Percentiles rank a stretch among this genome's conserved stretches.
Conservation (phyloP, 495 filamentous ascomycete genomes). For the Hypoxylon subgilvum region DNA sequence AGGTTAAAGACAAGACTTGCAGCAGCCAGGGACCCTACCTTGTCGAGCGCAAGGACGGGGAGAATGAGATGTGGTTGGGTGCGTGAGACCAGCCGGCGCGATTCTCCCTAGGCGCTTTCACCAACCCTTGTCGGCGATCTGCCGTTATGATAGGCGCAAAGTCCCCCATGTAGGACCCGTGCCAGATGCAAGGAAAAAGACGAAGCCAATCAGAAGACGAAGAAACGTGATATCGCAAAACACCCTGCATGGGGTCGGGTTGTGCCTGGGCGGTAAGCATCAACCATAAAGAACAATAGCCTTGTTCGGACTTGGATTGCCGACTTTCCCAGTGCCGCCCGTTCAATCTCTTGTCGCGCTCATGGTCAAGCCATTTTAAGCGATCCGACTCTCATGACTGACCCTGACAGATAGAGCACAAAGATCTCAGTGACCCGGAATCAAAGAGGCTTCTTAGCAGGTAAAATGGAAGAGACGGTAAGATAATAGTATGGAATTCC, state of each 20-base stretch:
- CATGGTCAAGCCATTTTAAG: conserved; percentile 3
- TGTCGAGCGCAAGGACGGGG: conserved; percentile 35
- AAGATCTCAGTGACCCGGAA: not conserved
- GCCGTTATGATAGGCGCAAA: conserved; percentile 38
- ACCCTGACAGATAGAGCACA: too few species aligned
- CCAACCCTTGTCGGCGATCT: conserved; percentile 38
- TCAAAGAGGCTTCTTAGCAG: not conserved
- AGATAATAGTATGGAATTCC: conserved; percentile 7
- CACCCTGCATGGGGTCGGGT: conserved; percentile 37
- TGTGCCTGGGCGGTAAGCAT: conserved; percentile 42
- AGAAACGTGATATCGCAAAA: conserved; percentile 37
- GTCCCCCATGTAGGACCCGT: conserved; percentile 32
- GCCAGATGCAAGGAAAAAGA: conserved; percentile 35
- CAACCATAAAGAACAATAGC: conserved; percentile 20
- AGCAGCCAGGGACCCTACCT: conserved; percentile 29
- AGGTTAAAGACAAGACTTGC: conserved; percentile 32
- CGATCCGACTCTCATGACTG: too few species aligned
- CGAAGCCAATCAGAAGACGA: conserved; percentile 30
- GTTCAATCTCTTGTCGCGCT: conserved; percentile 10
- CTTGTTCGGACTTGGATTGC: conserved; percentile 21
- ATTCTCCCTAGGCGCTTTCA: conserved; percentile 33
- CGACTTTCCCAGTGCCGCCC: conserved; percentile 13
- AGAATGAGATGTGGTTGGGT: conserved; percentile 35
- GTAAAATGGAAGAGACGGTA: conserved; percentile 1
- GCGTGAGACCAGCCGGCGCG: conserved; percentile 33